A percentile compares a stretch with the other conserved stretches of the same genome.
Evolutionary conservation across 1,139 yeast genomes (phyloP).

Genomic region (Debaryomyces nepalensis): DNA sequence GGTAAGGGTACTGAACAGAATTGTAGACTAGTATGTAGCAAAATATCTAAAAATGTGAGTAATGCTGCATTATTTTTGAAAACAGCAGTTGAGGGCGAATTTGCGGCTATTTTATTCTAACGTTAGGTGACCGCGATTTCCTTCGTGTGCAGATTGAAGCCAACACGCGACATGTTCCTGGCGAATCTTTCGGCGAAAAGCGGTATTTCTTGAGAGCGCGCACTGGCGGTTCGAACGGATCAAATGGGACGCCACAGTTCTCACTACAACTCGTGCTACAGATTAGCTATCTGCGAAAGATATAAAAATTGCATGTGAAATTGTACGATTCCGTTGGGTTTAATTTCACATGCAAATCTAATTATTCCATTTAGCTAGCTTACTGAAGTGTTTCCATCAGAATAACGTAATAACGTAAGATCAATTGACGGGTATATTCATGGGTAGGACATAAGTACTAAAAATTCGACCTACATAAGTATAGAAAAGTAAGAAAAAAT

Average conservation of each 20-base stretch:
- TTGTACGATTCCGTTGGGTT: background rate
- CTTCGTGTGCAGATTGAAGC: background rate
- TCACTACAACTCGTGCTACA: too few species aligned
- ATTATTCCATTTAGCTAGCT: too few species aligned
- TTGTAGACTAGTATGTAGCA: conserved; percentile 2
- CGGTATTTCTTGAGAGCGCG: background rate
- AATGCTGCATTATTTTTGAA: conserved; percentile 8
- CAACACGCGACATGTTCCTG: background rate
- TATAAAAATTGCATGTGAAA: conserved; percentile 2
- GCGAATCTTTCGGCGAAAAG: background rate
- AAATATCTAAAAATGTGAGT: conserved; percentile 1
- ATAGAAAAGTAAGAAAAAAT: background rate
- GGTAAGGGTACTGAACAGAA: background rate
- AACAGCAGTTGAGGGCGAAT: conserved; percentile 5
- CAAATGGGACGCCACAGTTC: too few species aligned
- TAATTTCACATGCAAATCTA: background rate
- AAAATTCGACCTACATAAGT: background rate
- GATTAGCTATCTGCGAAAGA: too few species aligned
- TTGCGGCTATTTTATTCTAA: conserved; percentile 9
- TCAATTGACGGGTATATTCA: background rate
- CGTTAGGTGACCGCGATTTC: conserved; percentile 1
- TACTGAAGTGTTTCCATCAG: too few species aligned
- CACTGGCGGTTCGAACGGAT: background rate
- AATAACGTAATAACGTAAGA: too few species aligned
- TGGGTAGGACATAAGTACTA: conserved; percentile 4